Evolutionary conservation across 352 stramenopile genomes (phyloP), one percentile per base, ranked within the genome.

Genomic region (Phytophthora citrophthora): DNA sequence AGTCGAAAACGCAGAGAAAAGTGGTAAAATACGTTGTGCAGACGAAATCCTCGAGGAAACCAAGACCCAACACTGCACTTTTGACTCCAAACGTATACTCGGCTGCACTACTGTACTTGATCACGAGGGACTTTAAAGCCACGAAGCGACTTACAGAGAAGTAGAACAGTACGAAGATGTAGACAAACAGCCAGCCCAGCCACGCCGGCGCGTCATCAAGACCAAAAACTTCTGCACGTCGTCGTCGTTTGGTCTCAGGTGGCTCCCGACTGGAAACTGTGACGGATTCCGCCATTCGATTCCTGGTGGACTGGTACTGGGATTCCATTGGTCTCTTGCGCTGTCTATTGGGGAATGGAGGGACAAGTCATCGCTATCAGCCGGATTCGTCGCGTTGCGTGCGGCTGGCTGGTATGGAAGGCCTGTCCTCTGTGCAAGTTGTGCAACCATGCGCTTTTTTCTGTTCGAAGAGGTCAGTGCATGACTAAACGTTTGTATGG

Each of bases 1-100:
- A 41, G 20, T 77, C 69, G 15, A 61, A 49, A 4, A 65, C 20
- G 40, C 69, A 77, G 20, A 77, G 40, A 4, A 43, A 13, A 5
- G 39, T 40, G 6, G 59, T 45, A 20, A 77, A 66, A 51, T 71
- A 77, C n/a, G 60, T 64, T 2, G 65, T 61, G 45, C 69, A 77
- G 12, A 71, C 64, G 10, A 73, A 62, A 46, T 77, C 64, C 13
- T 77, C 64, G 4, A 64, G 29, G 40, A 64, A 54, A 0, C 64
- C 64, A 10, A 74, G 50, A 0, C 46, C 46, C 44, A 77, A 23
- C 5, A 53, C 70, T 7, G 56, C 54, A 9, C 47, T 26, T 26
- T 68, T 71, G 45, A 68, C 49, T 2, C 23, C 23, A 13, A 40
- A 5, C 0, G 61, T 58, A 29, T 54, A 64, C n/a, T 64, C 54